Base-by-base conservation (phyloP, 768 basidiomycete species). In the Hortiboletus campestris region DNA sequence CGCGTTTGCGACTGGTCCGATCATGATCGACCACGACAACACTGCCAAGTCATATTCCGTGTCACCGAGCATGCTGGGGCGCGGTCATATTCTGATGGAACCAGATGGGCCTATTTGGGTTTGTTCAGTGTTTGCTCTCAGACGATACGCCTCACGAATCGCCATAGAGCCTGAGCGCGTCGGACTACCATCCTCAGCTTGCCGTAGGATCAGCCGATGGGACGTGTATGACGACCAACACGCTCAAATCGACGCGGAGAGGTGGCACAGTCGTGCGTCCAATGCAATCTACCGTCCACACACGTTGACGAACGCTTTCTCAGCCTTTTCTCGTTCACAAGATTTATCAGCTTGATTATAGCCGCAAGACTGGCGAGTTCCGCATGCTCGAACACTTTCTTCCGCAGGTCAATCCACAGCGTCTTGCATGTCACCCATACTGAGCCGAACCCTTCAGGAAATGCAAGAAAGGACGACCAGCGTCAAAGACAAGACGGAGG, bases 321-420 rank as follows among this genome's bases (percentile, higher is more conserved):
- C 46, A 91, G 88, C 87, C 89, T 0, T 87, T 89, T 64, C 84
- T 92, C 58, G 77, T 84, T 16, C 86, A 91, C 68, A 86, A 84
- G 69, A 78, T 96, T 17, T 97, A 84, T 63, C 89, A 91, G 65
- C 78, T 98, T 49, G 96, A 98, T 71, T 93, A 91, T 63, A 93
- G 84, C 62, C 84, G 88, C 39, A 82, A 78, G 8, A 82, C 82
- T 0, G 82, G 83, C 20, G 84, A 91, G 56, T 94, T 82, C 67
- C 79, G 95, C 22, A 92, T 98, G 86, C 72, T 94, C n/a, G 96
- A 98, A 55, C 81, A 83, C 22, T 85, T 96, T 62, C 69, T 88
- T 8, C 91, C 94, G 2, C 82, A 85, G 72, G 94, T 85, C 47
- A 38, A 59, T 59, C 39, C 28, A 17, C 7, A 12, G 4, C 1